These are phyloP conservation scores for Alternaria alternata DNA, from an alignment of 2,329 filamentous ascomycete genomes.

Conservation along the genomic window DNA sequence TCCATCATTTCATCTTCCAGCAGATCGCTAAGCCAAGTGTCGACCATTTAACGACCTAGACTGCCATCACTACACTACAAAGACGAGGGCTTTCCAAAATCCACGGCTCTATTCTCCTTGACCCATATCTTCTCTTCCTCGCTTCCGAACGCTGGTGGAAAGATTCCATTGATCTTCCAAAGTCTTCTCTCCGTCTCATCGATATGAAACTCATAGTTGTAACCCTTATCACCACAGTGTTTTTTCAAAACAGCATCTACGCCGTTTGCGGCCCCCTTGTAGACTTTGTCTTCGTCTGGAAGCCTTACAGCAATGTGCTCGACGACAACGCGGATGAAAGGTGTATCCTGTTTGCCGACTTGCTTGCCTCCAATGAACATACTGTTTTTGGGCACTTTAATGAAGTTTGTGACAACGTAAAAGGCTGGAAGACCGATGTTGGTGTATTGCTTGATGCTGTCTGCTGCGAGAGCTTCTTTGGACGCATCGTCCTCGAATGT, in stretches of 20 bases:
- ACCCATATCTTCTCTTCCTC: constrained; percentile 45
- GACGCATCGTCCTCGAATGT: constrained; percentile 43
- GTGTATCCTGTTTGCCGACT: constrained; percentile 21
- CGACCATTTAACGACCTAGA: neutral
- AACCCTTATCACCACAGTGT: constrained; percentile 52
- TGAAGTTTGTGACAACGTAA: constrained; percentile 54
- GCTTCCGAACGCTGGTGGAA: constrained; percentile 45
- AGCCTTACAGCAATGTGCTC: constrained; percentile 40
- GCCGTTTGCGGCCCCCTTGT: constrained; percentile 24
- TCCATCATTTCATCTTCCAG: neutral
- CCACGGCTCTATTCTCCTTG: constrained; percentile 24
- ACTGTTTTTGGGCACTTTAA: constrained; percentile 29
- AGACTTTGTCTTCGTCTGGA: constrained; percentile 25
- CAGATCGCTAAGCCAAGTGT: neutral
- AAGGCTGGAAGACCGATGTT: constrained; percentile 50
- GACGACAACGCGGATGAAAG: constrained; percentile 48
- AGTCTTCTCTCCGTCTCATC: constrained; percentile 54
- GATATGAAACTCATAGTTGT: constrained; percentile 55
- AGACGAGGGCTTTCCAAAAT: neutral
- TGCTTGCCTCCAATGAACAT: constrained; percentile 41
- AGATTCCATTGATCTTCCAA: constrained; percentile 57
- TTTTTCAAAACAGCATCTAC: constrained; percentile 42
- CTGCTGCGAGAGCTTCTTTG: constrained; percentile 43
- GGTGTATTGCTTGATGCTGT: constrained; percentile 53
- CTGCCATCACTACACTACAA: neutral